phyloP scores from a whole-genome alignment of 306 rosid species.

The Malus fusca region DNA sequence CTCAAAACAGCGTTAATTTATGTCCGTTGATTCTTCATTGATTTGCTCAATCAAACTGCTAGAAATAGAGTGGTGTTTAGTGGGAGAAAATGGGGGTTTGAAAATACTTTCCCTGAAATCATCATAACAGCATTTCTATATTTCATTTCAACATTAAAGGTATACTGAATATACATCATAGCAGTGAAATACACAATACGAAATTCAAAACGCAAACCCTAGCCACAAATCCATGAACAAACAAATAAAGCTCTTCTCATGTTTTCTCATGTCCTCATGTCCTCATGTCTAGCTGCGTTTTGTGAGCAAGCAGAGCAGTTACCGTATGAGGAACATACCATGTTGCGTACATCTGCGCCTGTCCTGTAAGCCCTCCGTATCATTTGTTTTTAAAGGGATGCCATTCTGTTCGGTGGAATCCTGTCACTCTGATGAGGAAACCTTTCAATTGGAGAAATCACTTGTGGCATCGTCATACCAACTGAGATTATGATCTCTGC shows the following conservation, averaged over 20 bases:
- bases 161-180: not conserved
- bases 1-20: not conserved
- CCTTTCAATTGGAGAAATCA: slow-evolving; percentile 63
- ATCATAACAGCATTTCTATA: not conserved
- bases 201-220: not conserved
- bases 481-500: slow-evolving; percentile 91
- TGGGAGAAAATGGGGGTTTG: not conserved
- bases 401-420: slow-evolving; percentile 49
- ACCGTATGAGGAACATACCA: not conserved
- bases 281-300: not conserved
- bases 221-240: not conserved
- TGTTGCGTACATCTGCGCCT: not conserved
- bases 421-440: slow-evolving; percentile 37
- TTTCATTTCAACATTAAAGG: not conserved
- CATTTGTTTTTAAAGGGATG: slow-evolving; percentile 18
- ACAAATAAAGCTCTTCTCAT: not conserved
- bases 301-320: not conserved
- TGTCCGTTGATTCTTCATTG: not conserved
- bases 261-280: not conserved
- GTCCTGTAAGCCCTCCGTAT: not conserved
- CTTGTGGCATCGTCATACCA: slow-evolving; percentile 90
- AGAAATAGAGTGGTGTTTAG: not conserved
- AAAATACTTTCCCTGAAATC: not conserved
- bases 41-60: not conserved
- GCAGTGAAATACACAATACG: not conserved